Evolutionary conservation across 2,329 filamentous ascomycete species (phyloP).

Genomic region (Hypomyces perniciosus): DNA sequence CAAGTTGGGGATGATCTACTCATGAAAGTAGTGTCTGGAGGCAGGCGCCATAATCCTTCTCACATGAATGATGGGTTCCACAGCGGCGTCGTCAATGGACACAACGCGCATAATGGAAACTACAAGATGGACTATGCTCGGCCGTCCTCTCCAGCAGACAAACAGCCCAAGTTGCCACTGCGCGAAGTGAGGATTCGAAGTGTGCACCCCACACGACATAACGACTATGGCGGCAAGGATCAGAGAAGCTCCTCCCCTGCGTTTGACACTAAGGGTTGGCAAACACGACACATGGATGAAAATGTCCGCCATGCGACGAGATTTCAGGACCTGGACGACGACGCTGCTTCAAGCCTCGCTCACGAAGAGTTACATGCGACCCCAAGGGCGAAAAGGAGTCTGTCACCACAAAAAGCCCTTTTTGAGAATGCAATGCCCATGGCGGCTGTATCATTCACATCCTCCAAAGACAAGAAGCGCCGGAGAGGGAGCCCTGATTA

Average conservation of each 20-base stretch:
- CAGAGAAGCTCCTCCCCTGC: slow-evolving; percentile 22
- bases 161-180: slow-evolving; percentile 32
- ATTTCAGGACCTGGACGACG: slow-evolving; percentile 20
- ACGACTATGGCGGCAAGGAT: slow-evolving; percentile 1
- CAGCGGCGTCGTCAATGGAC: slow-evolving; percentile 16
- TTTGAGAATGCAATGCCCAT: slow-evolving; percentile 21
- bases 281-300: slow-evolving; percentile 14
- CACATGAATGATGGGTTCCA: slow-evolving; percentile 31
- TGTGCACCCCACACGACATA: not conserved
- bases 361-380: slow-evolving; percentile 20
- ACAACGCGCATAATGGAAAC: slow-evolving; percentile 15
- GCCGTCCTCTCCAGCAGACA: slow-evolving; percentile 20
- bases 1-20: slow-evolving; percentile 32
- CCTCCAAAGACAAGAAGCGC: slow-evolving; percentile 32
- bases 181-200: slow-evolving; percentile 30
- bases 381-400: slow-evolving; percentile 20
- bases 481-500: slow-evolving; percentile 46
- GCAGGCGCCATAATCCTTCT: slow-evolving; percentile 19
- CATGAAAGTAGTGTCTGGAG: slow-evolving; percentile 29
- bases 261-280: slow-evolving; percentile 18
- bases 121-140: slow-evolving; percentile 15
- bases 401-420: slow-evolving; percentile 15
- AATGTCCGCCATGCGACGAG: slow-evolving; percentile 14
- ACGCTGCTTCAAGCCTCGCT: slow-evolving; percentile 17
- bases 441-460: slow-evolving; percentile 13